Evolutionary conservation across 768 basidiomycete genomes (phyloP), one percentile per base, ranked within the genome.

Genomic region (Rhodotorula diobovata): DNA sequence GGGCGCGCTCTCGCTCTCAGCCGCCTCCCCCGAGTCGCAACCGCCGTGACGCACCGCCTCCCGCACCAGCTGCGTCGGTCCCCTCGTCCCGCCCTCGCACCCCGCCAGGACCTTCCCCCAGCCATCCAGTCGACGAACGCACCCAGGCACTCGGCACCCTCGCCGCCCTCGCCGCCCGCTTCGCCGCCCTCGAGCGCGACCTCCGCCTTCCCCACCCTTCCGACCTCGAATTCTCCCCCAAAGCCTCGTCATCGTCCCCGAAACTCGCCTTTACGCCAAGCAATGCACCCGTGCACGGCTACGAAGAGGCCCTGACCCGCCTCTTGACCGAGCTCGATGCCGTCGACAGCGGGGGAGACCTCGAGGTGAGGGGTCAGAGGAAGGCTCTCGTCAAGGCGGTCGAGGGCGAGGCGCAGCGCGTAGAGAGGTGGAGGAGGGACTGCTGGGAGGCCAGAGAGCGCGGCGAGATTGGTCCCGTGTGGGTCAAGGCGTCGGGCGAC

Each of bases 321-420:
- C 80, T 91, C 21, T 82, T 91, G n/a, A 83, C 85, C 57, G 83
- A 83, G 72, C 84, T 91, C 20, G 90, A 91, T 74, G 86, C 84
- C 1, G 84, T 91, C 32, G 85, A 89, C 75, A 88, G 86, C 73
- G 84, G 83, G 73, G 89, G 89, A 0, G 83, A 86, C 60, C 79
- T 80, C 71, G 80, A 79, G 1, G 84, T 91, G 14, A 80, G 89
- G 58, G 80, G 81, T 41, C 79, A 75, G 69, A 80, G 90, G 61
- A 82, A 86, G 74, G 78, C 79, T 8, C 81, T 87, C 4, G 89
- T 88, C 56, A 81, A 83, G 73, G 78, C 77, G 57, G 85, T 91
- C 28, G 90, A 90, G 81, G 74, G 76, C 60, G 89, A 88, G 80
- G 83, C 87, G 30, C 83, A 80, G 67, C 80, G 82, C 50, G 73